phyloP scores from a whole-genome alignment of 257 asterid species.

The Paraleonurus japonicus region DNA sequence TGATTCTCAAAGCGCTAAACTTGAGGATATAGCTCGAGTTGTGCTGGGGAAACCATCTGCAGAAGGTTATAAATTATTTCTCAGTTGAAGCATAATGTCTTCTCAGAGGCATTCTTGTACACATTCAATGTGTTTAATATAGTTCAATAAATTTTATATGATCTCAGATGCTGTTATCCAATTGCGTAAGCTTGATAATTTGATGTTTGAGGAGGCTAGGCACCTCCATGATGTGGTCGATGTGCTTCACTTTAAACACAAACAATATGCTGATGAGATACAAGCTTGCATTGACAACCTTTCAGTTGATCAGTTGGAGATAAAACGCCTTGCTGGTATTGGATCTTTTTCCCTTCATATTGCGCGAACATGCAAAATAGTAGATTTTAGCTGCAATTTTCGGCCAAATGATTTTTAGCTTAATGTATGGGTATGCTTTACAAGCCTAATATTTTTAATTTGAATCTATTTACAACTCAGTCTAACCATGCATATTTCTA shows the following conservation, averaged over 20 bases:
- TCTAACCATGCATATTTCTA: constrained; percentile 22
- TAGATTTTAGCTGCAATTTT: constrained; percentile 19
- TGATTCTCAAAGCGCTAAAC: constrained; percentile 61
- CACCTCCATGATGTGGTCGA: constrained; percentile 54
- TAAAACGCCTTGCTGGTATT: constrained; percentile 73
- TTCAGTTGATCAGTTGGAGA: constrained; percentile 68
- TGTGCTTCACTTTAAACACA: constrained; percentile 65
- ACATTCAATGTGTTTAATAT: not conserved
- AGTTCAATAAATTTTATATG: constrained; percentile 14
- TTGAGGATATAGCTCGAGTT: constrained; percentile 49
- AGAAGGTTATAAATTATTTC: constrained; percentile 61
- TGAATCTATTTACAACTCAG: constrained; percentile 18
- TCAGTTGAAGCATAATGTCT: constrained; percentile 12
- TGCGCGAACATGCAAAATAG: constrained; percentile 4
- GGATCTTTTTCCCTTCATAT: constrained; percentile 5
- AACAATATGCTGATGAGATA: constrained; percentile 67
- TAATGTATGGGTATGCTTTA: constrained; percentile 16
- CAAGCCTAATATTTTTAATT: constrained; percentile 3
- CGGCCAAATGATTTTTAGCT: constrained; percentile 10
- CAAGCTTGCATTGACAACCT: constrained; percentile 59
- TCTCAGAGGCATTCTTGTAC: not conserved
- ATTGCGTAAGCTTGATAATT: constrained; percentile 59
- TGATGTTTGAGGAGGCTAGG: constrained; percentile 69
- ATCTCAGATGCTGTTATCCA: constrained; percentile 56
- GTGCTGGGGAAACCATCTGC: constrained; percentile 59